Conservation (phyloP, 2,329 filamentous ascomycete species). For the Aspergillus eucalypticola region DNA sequence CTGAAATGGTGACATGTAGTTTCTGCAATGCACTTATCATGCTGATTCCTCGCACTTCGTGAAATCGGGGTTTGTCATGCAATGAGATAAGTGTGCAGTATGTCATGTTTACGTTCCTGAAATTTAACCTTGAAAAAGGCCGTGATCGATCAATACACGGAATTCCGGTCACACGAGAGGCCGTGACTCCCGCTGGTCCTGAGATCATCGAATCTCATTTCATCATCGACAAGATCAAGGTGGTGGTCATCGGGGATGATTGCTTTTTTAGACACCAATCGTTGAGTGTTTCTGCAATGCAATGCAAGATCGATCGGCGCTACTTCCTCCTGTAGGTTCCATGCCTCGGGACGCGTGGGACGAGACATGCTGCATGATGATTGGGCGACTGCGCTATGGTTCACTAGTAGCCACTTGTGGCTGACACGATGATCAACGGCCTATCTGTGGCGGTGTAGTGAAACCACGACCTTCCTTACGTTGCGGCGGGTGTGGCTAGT, state of each 20-base stretch:
- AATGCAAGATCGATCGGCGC: conserved; percentile 20
- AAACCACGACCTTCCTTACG: conserved; percentile 2
- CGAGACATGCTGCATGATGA: background rate
- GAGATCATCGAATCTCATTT: background rate
- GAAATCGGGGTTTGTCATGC: background rate
- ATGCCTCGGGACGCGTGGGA: background rate
- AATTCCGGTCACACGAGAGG: background rate
- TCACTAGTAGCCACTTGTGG: conserved; percentile 21
- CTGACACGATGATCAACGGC: conserved; percentile 12
- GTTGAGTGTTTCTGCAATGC: conserved; percentile 9
- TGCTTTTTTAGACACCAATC: conserved; percentile 9
- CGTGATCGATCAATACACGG: background rate
- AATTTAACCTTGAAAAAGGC: too few relatives aligned
- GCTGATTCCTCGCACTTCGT: background rate
- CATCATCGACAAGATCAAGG: background rate
- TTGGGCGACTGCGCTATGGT: background rate
- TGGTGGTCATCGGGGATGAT: background rate
- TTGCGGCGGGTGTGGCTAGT: background rate
- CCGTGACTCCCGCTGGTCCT: background rate
- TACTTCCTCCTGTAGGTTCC: conserved; percentile 6
- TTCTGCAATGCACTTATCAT: background rate
- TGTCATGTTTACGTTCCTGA: too few relatives aligned
- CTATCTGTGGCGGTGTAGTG: conserved; percentile 20
- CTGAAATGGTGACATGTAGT: background rate
- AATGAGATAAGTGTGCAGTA: too few relatives aligned